phyloP scores from a whole-genome alignment of 495 filamentous ascomycete species.

The Neurospora sp. region DNA sequence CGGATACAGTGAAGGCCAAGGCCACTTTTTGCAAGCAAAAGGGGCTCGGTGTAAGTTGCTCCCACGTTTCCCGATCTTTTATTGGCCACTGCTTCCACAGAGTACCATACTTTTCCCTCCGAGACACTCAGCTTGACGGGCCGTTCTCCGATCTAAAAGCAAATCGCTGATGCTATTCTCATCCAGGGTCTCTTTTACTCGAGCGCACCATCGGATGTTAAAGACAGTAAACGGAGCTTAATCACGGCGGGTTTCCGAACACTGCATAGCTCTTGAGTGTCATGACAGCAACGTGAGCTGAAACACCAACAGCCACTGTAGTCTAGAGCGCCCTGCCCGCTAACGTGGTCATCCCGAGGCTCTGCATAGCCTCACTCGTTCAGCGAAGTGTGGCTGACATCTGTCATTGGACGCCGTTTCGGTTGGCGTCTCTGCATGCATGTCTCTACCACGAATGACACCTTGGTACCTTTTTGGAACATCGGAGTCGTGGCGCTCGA shows the following conservation, averaged over 20 bases:
- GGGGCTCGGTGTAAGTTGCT: constrained; percentile 49
- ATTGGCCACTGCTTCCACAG: neutral
- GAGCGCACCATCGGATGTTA: constrained; percentile 73
- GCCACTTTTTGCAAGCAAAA: constrained; percentile 68
- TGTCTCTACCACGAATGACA: neutral
- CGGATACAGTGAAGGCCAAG: constrained; percentile 74
- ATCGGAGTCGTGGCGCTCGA: neutral
- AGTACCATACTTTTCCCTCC: neutral
- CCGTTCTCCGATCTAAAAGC: constrained; percentile 4
- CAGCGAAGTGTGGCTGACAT: neutral
- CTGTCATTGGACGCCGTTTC: neutral
- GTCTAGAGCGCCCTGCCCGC: neutral
- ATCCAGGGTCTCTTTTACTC: constrained; percentile 77
- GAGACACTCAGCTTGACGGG: neutral
- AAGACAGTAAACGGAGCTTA: constrained; percentile 54
- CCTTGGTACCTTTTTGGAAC: neutral
- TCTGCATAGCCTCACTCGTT: neutral
- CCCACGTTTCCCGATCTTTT: neutral
- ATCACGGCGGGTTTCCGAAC: constrained; percentile 66
- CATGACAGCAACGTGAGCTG: neutral
- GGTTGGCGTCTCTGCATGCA: neutral
- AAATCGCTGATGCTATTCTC: neutral
- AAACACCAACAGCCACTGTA: neutral
- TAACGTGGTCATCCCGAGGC: neutral
- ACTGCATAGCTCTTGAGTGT: constrained; percentile 44